Conservation (phyloP, 2,329 filamentous ascomycete species). For the Clonostachys sp. region DNA sequence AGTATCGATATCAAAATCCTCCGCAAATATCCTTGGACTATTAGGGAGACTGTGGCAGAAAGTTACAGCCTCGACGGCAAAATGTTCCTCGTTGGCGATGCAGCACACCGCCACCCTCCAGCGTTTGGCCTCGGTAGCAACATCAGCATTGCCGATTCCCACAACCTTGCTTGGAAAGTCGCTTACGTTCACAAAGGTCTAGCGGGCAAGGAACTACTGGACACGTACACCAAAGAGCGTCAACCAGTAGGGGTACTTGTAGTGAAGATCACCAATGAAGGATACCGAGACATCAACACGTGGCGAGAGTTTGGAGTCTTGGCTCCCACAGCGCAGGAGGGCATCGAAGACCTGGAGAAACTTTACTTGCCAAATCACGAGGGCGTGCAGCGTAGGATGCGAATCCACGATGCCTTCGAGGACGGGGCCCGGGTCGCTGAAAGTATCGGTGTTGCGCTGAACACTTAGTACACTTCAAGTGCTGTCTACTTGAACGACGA, state of each 20-base stretch:
- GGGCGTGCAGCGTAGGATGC: conserved; percentile 29
- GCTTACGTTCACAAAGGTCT: conserved; percentile 27
- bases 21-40: conserved; percentile 41
- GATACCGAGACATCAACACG: neutral
- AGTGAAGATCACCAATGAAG: neutral
- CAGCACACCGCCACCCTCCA: conserved; percentile 54
- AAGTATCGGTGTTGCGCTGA: conserved; percentile 55
- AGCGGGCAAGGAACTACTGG: neutral
- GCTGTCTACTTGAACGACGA: conserved; percentile 32
- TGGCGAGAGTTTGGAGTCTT: conserved; percentile 6
- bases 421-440: conserved; percentile 44
- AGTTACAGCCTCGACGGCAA: conserved; percentile 21
- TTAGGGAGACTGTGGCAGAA: conserved; percentile 58
- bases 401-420: conserved; percentile 33
- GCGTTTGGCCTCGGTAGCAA: conserved; percentile 53
- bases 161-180: conserved; percentile 52
- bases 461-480: conserved; percentile 28
- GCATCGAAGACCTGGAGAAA: conserved; percentile 30
- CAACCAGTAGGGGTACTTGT: neutral
- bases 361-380: conserved; percentile 26
- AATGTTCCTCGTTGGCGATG: conserved; percentile 37
- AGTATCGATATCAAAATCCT: conserved; percentile 2
- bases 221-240: neutral
- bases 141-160: conserved; percentile 53
- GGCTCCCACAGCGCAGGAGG: conserved; percentile 26